Evolutionary conservation across 768 basidiomycete species (phyloP), one percentile per base, ranked within the genome.

Genomic region (Boletus eberwhitei): DNA sequence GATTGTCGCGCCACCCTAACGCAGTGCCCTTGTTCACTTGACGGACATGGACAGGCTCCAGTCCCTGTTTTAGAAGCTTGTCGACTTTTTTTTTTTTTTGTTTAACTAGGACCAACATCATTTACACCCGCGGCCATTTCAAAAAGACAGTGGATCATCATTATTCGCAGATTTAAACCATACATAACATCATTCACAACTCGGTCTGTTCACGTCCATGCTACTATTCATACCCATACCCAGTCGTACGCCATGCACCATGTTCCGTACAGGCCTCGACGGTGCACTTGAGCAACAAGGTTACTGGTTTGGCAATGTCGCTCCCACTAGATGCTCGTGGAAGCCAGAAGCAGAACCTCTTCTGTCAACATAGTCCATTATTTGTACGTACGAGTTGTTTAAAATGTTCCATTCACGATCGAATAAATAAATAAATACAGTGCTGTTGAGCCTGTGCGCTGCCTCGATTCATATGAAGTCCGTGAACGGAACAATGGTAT

Each of bases 51-150:
- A 38, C 50, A 16, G 32, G 36, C 42, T 19, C 55, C 43, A 50
- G 29, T 41, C 44, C 49, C 48, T 60, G 34, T 41, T 60, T 58
- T 66, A 52, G 66, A 58, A 57, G 36, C 13, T 47, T n/a, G 19
- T n/a, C 17, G 40, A 34, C 52, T 50, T 12, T 56, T 48, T 53
- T 48, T 50, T 12, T 56, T 48, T 52, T 48, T 48, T 19, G 19
- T 38, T 47, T 53, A 39, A 50, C 35, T 60, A 35, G 47, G 34
- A 47, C 37, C 42, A 37, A 48, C 43, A 46, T 52, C 46, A 48
- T 48, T 43, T 46, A 48, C 46, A 38, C 26, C 34, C 17, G 48
- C 37, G 19, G 39, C 44, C 46, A 44, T 40, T 55, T 46, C 40
- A 37, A 52, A 48, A 31, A 39, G 52, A 53, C 53, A 26, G 44